Percentiles rank a stretch among this genome's conserved stretches.
phyloP scores from a whole-genome alignment of 192 early-diverging fungal species.

The Coemansia erecta region DNA sequence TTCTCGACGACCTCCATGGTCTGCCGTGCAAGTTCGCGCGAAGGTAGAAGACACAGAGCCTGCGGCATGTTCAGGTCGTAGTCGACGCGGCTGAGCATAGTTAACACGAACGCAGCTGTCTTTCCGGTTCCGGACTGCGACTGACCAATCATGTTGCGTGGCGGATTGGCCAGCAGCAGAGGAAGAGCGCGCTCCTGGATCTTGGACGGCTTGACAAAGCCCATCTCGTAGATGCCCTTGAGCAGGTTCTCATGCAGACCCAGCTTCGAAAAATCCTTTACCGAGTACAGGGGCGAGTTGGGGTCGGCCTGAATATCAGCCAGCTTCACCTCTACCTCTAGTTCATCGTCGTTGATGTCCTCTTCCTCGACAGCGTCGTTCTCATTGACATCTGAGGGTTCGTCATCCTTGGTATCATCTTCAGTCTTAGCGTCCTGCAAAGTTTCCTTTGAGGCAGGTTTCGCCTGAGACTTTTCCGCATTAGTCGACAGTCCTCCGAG shows the following conservation, averaged over 20 bases:
- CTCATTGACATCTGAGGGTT: background rate
- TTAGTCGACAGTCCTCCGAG: too few relatives aligned
- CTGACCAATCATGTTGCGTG: conserved; percentile 96
- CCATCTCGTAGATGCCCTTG: conserved; percentile 93
- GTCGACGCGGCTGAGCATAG: conserved; percentile 88
- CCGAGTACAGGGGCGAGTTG: conserved; percentile 75
- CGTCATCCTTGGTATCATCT: conserved; percentile 6
- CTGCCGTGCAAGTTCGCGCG: conserved; percentile 92
- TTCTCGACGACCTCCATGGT: conserved; percentile 86
- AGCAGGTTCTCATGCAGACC: conserved; percentile 76
- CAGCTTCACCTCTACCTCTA: conserved; percentile 63
- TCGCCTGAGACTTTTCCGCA: too few relatives aligned
- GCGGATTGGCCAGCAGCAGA: conserved; percentile 79
- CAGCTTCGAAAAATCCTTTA: conserved; percentile 74
- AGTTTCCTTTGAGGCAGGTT: too few relatives aligned
- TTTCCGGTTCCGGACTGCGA: conserved; percentile 98
- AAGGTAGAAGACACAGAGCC: conserved; percentile 87
- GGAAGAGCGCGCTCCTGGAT: conserved; percentile 96
- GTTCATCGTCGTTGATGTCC: conserved; percentile 9
- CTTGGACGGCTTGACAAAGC: conserved; percentile 89
- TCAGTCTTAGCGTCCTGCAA: too few relatives aligned
- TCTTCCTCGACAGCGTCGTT: background rate
- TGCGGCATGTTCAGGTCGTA: conserved; percentile 64
- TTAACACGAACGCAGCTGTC: conserved; percentile 92
- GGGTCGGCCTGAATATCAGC: conserved; percentile 67